Percentiles rank a stretch among this genome's conserved stretches.
These are phyloP conservation scores for Marasmius fiardii DNA, from an alignment of 1,284 basidiomycete species.

Conservation along the genomic window DNA sequence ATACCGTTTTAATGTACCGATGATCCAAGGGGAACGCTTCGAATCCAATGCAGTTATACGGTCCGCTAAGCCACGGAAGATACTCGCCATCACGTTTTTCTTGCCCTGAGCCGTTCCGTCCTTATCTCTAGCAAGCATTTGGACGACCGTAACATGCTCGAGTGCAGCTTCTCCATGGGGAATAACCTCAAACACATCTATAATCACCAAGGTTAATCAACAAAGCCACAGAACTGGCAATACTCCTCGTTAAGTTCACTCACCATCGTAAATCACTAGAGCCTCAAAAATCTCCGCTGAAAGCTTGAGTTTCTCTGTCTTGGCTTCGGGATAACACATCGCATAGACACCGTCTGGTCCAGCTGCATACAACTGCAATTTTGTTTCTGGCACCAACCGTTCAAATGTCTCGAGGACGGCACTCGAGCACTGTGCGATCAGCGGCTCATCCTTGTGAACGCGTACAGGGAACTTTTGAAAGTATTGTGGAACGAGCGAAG, in stretches of 20 bases:
- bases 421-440: not conserved
- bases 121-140: not conserved
- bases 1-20: conserved; percentile 2
- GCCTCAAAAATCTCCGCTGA: conserved; percentile 3
- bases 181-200: conserved; percentile 1
- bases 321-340: conserved; percentile 4
- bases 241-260: no score
- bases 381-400: conserved; percentile 1
- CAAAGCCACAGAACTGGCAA: not conserved
- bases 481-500: not conserved
- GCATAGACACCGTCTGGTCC: conserved; percentile 2
- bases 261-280: no score
- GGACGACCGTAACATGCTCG: conserved; percentile 3
- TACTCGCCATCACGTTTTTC: conserved; percentile 6
- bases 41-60: conserved; percentile 4
- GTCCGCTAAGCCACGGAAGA: not conserved
- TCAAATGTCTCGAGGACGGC: conserved; percentile 1
- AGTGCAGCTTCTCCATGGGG: conserved; percentile 5
- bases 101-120: not conserved
- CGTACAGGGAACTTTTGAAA: conserved; percentile 1
- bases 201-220: not conserved
- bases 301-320: conserved; percentile 5
- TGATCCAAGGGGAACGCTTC: conserved; percentile 3
- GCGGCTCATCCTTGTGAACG: conserved; percentile 5
- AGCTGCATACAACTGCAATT: not conserved